Evolutionary conservation across 768 basidiomycete genomes (phyloP).

Genomic region (Podaxis pistillaris): DNA sequence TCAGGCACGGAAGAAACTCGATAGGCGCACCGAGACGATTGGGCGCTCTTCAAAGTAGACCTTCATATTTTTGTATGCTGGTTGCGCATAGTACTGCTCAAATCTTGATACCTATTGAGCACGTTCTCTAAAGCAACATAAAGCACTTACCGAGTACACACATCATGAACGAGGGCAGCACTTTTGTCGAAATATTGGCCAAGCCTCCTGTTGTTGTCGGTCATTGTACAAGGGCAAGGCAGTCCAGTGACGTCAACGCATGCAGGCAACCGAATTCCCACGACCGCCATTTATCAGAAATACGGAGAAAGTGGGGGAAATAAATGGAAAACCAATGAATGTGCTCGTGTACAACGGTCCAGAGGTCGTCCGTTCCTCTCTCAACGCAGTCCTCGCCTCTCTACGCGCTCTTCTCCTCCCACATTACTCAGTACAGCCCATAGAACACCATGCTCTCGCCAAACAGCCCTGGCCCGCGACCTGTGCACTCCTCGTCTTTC

Average conservation of each 20-base stretch:
- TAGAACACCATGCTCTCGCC: constrained; percentile 13
- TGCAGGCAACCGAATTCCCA: background rate
- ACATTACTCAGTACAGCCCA: constrained; percentile 17
- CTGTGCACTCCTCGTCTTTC: constrained; percentile 19
- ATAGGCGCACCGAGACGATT: constrained; percentile 5
- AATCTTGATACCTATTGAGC: constrained; percentile 1
- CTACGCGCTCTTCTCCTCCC: constrained; percentile 13
- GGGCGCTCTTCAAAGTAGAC: constrained; percentile 8
- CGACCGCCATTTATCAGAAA: background rate
- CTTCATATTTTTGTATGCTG: constrained; percentile 9
- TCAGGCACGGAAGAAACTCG: background rate
- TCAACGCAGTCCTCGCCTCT: constrained; percentile 15
- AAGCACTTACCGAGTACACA: background rate
- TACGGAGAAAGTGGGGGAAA: background rate
- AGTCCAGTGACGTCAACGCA: background rate
- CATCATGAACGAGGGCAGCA: constrained; percentile 4
- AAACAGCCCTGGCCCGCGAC: constrained; percentile 18
- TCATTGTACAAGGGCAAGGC: background rate
- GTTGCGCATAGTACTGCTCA: constrained; percentile 9
- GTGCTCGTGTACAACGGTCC: constrained; percentile 20
- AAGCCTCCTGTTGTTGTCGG: background rate
- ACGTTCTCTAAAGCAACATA: background rate
- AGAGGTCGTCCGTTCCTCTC: constrained; percentile 18
- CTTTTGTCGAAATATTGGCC: constrained; percentile 6
- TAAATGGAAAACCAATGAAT: constrained; percentile 14